These are phyloP conservation scores for Lagenaria siceraria DNA, from an alignment of 306 rosid species.

Conservation along the genomic window DNA sequence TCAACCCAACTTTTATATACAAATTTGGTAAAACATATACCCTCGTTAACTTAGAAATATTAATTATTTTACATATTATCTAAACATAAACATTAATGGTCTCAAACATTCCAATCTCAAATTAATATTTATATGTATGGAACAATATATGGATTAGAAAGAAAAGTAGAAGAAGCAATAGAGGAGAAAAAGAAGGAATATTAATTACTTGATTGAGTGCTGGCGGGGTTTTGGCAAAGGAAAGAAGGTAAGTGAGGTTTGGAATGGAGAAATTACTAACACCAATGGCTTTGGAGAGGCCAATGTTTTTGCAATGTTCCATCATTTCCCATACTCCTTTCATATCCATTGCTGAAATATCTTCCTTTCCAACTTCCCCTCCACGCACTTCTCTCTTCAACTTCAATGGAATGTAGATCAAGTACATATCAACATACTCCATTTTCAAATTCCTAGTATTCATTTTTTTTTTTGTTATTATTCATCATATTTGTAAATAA, in stretches of 20 bases:
- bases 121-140: no score
- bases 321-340: conserved; percentile 60
- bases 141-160: no score
- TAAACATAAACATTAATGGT: no score
- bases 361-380: neutral
- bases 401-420: neutral
- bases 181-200: no score
- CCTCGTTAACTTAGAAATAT: no score
- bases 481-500: no score
- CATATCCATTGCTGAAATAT: conserved; percentile 27
- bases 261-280: conserved; percentile 61
- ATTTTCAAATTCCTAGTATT: neutral
- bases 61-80: no score
- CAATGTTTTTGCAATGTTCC: conserved; percentile 60
- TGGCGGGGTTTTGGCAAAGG: conserved; percentile 50
- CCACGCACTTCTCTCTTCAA: neutral
- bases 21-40: no score
- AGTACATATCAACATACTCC: neutral
- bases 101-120: no score
- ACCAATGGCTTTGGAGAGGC: conserved; percentile 71
- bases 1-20: no score
- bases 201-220: conserved; percentile 56
- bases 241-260: conserved; percentile 39
- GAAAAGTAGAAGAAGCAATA: no score
- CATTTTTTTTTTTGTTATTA: no score